Percentiles rank a stretch among this genome's conserved stretches.
These are phyloP conservation scores for Hordeum vulgare DNA, from an alignment of 176 grass and related monocot species.

Conservation along the genomic window DNA sequence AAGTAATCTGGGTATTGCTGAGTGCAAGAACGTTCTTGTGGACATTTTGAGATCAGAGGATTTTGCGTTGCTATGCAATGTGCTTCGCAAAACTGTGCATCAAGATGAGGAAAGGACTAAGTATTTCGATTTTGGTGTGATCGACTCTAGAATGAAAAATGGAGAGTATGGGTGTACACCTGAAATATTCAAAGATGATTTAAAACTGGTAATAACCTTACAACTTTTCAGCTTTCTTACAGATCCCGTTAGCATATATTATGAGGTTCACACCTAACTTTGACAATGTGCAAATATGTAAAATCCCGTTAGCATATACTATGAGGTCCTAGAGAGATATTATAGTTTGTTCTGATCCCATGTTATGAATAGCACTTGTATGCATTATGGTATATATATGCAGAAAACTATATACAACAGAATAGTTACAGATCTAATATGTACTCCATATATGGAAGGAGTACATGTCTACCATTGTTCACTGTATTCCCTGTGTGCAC, in stretches of 20 bases:
- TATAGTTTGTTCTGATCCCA: neutral
- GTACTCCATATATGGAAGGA: neutral
- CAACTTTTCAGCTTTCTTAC: neutral
- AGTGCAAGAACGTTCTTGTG: conserved; percentile 60
- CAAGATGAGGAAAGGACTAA: conserved; percentile 36
- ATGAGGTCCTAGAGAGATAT: neutral
- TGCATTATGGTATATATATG: neutral
- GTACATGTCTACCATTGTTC: neutral
- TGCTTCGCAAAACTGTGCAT: conserved; percentile 56
- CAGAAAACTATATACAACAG: neutral
- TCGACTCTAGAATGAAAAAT: conserved; percentile 82
- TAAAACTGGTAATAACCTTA: conserved; percentile 52
- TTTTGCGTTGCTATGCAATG: conserved; percentile 67
- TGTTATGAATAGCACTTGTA: neutral
- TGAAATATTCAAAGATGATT: conserved; percentile 55
- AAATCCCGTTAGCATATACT: neutral
- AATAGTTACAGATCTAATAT: neutral
- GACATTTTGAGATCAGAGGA: conserved; percentile 67
- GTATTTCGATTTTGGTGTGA: conserved; percentile 68
- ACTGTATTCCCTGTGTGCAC: conserved; percentile 4
- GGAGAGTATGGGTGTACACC: conserved; percentile 69
- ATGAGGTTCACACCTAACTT: neutral
- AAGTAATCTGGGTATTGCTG: conserved; percentile 28
- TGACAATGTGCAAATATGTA: neutral
- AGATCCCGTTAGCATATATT: neutral